Percentiles rank a stretch among this genome's conserved stretches.
phyloP scores from a whole-genome alignment of 2,329 filamentous ascomycete species.

The Metarhizium rileyi region DNA sequence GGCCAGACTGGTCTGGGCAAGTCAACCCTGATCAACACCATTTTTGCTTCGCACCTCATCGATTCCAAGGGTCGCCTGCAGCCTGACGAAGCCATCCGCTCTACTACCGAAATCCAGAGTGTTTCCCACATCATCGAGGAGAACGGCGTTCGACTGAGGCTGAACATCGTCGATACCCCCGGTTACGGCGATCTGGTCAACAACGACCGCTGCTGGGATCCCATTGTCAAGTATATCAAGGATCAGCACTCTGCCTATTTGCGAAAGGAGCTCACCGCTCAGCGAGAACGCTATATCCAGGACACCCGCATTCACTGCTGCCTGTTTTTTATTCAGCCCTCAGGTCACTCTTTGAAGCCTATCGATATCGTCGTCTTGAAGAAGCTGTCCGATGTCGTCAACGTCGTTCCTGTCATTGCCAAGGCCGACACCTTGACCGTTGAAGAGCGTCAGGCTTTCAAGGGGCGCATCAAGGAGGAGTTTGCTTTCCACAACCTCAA shows the following conservation, averaged over 20 bases:
- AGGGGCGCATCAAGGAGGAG: constrained; percentile 99
- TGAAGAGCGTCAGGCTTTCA: constrained; percentile 92
- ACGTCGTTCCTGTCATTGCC: constrained; percentile 96
- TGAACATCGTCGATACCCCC: constrained; percentile 98
- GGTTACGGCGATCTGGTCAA: constrained; percentile 98
- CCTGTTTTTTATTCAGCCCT: constrained; percentile 98
- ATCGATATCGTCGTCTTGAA: constrained; percentile 99
- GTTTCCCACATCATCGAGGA: constrained; percentile 99
- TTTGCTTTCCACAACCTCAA: constrained; percentile 99
- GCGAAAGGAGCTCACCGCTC: constrained; percentile 96
- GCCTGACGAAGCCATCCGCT: constrained; percentile 86
- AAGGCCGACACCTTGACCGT: constrained; percentile 95
- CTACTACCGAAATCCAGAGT: constrained; percentile 95
- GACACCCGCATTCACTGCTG: constrained; percentile 99
- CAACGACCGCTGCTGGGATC: constrained; percentile 99
- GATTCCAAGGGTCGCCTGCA: constrained; percentile 94
- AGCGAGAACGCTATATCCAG: constrained; percentile 98
- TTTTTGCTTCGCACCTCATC: constrained; percentile 98
- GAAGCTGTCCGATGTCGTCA: constrained; percentile 98
- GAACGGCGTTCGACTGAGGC: constrained; percentile 90
- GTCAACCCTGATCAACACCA: constrained; percentile 98
- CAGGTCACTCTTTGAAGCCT: constrained; percentile 94
- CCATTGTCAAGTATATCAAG: constrained; percentile 99
- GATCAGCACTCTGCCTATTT: constrained; percentile 99
- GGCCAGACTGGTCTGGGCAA: constrained; percentile 98